Conservation (phyloP, 768 basidiomycete species). For the Termitomyces sp. region DNA sequence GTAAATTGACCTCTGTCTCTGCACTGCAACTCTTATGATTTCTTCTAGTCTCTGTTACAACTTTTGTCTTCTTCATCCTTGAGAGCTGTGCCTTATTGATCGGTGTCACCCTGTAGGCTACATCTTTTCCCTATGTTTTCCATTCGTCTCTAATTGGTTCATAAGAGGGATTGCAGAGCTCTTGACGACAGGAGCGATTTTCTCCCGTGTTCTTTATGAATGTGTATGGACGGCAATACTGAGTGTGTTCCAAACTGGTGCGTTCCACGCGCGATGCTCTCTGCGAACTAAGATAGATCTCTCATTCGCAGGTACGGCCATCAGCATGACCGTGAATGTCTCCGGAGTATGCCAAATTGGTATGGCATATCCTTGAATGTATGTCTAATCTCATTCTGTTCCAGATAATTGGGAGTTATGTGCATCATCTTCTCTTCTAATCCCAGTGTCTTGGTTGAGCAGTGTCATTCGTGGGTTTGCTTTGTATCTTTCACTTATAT, state of each 20-base stretch:
- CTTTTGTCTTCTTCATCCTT: slow-evolving; percentile 39
- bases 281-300: background rate
- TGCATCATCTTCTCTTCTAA: slow-evolving; percentile 40
- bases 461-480: slow-evolving; percentile 37
- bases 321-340: slow-evolving; percentile 39
- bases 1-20: background rate
- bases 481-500: background rate
- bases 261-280: slow-evolving; percentile 9
- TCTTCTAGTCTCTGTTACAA: slow-evolving; percentile 37
- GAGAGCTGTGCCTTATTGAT: slow-evolving; percentile 34
- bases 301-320: slow-evolving; percentile 36
- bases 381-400: slow-evolving; percentile 1
- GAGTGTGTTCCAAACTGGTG: slow-evolving; percentile 46
- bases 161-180: slow-evolving; percentile 32
- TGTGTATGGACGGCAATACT: slow-evolving; percentile 49
- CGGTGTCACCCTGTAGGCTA: slow-evolving; percentile 28
- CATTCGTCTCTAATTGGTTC: background rate
- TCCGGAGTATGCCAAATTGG: slow-evolving; percentile 26
- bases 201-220: slow-evolving; percentile 43
- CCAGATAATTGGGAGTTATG: slow-evolving; percentile 37
- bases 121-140: background rate
- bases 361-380: slow-evolving; percentile 18
- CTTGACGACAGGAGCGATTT: slow-evolving; percentile 27
- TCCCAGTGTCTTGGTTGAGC: slow-evolving; percentile 43
- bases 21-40: background rate